Base-by-base conservation (phyloP, 495 filamentous ascomycete species). In the Penicillium taxi region DNA sequence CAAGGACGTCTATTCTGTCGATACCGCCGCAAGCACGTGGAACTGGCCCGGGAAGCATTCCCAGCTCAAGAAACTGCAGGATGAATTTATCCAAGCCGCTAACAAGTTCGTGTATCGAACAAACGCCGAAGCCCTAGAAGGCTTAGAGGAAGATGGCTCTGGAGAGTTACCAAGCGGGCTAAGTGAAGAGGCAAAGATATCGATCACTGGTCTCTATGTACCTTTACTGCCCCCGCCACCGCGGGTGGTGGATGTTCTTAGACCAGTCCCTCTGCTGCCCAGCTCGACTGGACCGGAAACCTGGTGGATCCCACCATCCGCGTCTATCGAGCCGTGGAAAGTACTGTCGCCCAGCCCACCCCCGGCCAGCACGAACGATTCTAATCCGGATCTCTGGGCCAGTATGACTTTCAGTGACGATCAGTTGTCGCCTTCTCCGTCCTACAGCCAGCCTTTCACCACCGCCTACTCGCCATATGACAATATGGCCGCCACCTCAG, bases 81-180 rank as follows among this genome's bases (percentile, higher is more conserved):
- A 96, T 38, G 86, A 96, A 48, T 96, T 99, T 56, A 78, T 96
- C 39, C 91, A 99, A 66, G 84, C 89, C 29, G 82, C 87, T 67
- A 99, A 99, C 74, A 88, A 82, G 66, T 99, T 91, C 57, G 89
- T 99, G 50, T 99, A 86, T 67, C 78, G 88, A 48, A 88, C 91
- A 19, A 78, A 84, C 47, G 87, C 82, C 42, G 80, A 84, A 46
- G 91, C 90, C 24, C 72, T 99, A 38, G 91, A 99, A 64, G 91
- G 91, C 32, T 64, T 96, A 38, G 91, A 99, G 70, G 91, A 99
- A 63, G 93, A 96, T 56, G 91, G 91, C 38, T 86, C 84, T 28
- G 91, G 91, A 37, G 91, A 99, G 65, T 69, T 99, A 37, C 76
- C 96, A 26, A 82, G 81, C 47, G 90, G 91, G 35, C 81, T 85